Percentiles rank a stretch among this genome's conserved stretches.
These are phyloP conservation scores for Dactylorhiza incarnata DNA, from an alignment of 106 monocot genomes.

Conservation along the genomic window DNA sequence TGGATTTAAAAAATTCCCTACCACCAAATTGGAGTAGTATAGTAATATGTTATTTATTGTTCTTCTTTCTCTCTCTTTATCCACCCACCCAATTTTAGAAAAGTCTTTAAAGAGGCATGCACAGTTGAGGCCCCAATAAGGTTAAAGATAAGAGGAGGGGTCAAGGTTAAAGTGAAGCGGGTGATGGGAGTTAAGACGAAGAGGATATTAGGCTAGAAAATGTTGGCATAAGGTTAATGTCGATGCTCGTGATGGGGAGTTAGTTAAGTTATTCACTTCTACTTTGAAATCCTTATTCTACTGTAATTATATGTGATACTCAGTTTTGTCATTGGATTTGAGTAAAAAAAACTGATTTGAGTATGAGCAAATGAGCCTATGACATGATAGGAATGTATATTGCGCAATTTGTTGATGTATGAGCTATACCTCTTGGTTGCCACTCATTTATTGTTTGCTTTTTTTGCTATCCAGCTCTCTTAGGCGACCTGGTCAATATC, in stretches of 20 bases:
- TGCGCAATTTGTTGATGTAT: not conserved
- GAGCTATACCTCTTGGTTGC: not conserved
- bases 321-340: too few species aligned
- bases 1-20: not conserved
- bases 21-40: not conserved
- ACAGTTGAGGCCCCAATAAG: too few species aligned
- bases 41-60: not conserved
- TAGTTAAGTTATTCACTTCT: too few species aligned
- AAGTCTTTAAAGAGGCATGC: not conserved
- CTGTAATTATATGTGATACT: too few species aligned
- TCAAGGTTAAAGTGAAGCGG: not conserved
- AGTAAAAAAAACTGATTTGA: too few species aligned
- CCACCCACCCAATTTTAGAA: too few species aligned
- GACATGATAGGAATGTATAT: not conserved
- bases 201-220: not conserved
- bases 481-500: slow-evolving; percentile 58
- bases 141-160: too few species aligned
- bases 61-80: too few species aligned
- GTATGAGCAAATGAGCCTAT: not conserved
- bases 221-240: not conserved
- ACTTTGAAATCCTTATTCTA: too few species aligned
- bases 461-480: slow-evolving; percentile 35
- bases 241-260: not conserved
- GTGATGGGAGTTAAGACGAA: not conserved
- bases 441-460: slow-evolving; percentile 1